Percentiles rank a stretch among this genome's conserved stretches.
phyloP scores from a whole-genome alignment of 2,329 filamentous ascomycete species.

The Xylariaceae sp. region DNA sequence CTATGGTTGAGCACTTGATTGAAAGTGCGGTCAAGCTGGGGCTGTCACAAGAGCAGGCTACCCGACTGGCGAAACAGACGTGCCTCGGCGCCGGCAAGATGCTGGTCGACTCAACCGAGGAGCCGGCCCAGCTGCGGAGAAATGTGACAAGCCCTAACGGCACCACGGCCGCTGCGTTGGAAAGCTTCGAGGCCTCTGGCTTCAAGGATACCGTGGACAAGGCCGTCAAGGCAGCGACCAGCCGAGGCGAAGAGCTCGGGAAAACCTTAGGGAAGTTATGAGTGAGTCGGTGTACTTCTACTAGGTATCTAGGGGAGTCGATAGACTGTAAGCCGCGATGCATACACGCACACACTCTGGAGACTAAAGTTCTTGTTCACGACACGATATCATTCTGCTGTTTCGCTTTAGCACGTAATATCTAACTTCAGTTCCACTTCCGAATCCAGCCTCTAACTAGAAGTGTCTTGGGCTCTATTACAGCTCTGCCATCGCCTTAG shows the following conservation, averaged over 20 bases:
- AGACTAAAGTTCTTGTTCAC: not conserved
- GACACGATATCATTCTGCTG: not conserved
- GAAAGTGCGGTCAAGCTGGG: slow-evolving; percentile 42
- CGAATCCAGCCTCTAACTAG: not conserved
- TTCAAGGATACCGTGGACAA: slow-evolving; percentile 43
- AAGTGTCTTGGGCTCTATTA: not conserved
- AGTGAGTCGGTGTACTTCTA: not conserved
- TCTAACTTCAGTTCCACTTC: not conserved
- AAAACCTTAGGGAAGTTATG: slow-evolving; percentile 32
- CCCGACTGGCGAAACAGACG: slow-evolving; percentile 47
- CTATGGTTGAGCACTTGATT: slow-evolving; percentile 49
- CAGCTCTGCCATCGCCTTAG: too few relatives aligned
- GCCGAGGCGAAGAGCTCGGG: slow-evolving; percentile 42
- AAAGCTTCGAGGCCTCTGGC: slow-evolving; percentile 44
- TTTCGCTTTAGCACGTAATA: not conserved
- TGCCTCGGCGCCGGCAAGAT: slow-evolving; percentile 50
- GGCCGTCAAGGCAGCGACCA: slow-evolving; percentile 44
- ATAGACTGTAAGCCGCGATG: slow-evolving; percentile 1
- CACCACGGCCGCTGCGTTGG: slow-evolving; percentile 47
- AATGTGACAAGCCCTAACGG: slow-evolving; percentile 52
- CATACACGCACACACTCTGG: not conserved
- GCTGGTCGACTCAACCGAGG: slow-evolving; percentile 45
- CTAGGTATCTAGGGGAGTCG: not conserved
- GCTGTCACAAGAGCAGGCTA: slow-evolving; percentile 46
- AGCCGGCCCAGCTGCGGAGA: slow-evolving; percentile 44